phyloP scores from a whole-genome alignment of 345 rosid genomes.

The Populus tremula region DNA sequence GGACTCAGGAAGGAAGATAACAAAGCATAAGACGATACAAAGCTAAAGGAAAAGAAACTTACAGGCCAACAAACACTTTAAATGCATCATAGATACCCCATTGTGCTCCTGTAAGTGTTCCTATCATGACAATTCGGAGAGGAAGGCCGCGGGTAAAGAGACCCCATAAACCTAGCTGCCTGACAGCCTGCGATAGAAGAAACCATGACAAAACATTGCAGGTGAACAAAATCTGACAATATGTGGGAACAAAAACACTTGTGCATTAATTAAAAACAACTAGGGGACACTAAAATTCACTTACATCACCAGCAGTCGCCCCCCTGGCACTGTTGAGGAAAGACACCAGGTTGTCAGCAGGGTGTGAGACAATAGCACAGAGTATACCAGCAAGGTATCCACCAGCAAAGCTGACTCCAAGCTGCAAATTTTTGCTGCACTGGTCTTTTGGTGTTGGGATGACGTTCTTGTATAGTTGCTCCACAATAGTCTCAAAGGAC shows the following conservation, averaged over 20 bases:
- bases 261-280: background rate
- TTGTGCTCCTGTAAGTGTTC: slow-evolving; percentile 91
- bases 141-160: slow-evolving; percentile 90
- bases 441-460: slow-evolving; percentile 82
- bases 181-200: slow-evolving; percentile 59
- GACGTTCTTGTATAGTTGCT: slow-evolving; percentile 68
- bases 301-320: slow-evolving; percentile 78
- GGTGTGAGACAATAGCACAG: slow-evolving; percentile 90
- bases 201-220: slow-evolving; percentile 11
- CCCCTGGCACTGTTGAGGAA: slow-evolving; percentile 96
- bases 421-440: slow-evolving; percentile 73
- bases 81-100: slow-evolving; percentile 93
- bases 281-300: slow-evolving; percentile 20
- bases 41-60: slow-evolving; percentile 38
- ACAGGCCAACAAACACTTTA: slow-evolving; percentile 92
- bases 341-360: slow-evolving; percentile 95
- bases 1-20: background rate
- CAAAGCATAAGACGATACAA: background rate
- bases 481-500: slow-evolving; percentile 84
- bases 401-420: slow-evolving; percentile 88
- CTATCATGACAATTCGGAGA: slow-evolving; percentile 87
- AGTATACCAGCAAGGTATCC: slow-evolving; percentile 90
- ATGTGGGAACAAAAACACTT: background rate
- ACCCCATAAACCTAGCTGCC: slow-evolving; percentile 71
- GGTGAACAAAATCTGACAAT: background rate